phyloP scores from a whole-genome alignment of 2,329 filamentous ascomycete species.

The Xylariaceae sp. region DNA sequence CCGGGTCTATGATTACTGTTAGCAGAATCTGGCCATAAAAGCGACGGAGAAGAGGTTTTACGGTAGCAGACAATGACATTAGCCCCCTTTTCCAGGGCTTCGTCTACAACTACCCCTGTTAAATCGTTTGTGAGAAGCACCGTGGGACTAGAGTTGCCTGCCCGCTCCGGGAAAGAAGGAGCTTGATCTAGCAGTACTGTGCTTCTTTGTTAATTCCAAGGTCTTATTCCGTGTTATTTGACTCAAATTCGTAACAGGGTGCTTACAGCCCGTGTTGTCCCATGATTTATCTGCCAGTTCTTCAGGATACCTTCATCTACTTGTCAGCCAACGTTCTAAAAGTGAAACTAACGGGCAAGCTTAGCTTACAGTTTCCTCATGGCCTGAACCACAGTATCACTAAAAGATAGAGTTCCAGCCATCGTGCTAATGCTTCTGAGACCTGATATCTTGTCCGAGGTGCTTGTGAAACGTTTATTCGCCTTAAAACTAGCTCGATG shows the following conservation, averaged over 20 bases:
- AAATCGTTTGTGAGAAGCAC: constrained; percentile 82
- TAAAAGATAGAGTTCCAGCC: constrained; percentile 47
- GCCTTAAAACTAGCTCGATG: not conserved
- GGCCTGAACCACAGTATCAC: constrained; percentile 71
- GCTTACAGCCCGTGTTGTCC: constrained; percentile 83
- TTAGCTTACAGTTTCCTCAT: constrained; percentile 79
- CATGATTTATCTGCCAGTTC: constrained; percentile 87
- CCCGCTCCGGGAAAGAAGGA: constrained; percentile 63
- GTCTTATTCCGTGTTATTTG: not conserved
- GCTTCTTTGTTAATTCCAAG: not conserved
- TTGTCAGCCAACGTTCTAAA: not conserved
- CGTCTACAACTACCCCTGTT: constrained; percentile 85
- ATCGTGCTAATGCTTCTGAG: constrained; percentile 29
- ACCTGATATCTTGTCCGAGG: constrained; percentile 11
- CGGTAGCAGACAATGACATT: constrained; percentile 90
- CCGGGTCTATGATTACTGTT: constrained; percentile 70
- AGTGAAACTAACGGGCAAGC: not conserved
- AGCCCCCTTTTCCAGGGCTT: constrained; percentile 79
- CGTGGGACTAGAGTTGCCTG: constrained; percentile 38
- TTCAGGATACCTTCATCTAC: constrained; percentile 76
- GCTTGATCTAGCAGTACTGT: constrained; percentile 59
- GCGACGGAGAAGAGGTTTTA: constrained; percentile 45
- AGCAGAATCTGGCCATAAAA: not conserved
- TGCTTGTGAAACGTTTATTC: too few species aligned
- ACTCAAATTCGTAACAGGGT: not conserved